phyloP scores from a whole-genome alignment of 169 alveolate species.

The Cryptosporidium meleagridis region DNA sequence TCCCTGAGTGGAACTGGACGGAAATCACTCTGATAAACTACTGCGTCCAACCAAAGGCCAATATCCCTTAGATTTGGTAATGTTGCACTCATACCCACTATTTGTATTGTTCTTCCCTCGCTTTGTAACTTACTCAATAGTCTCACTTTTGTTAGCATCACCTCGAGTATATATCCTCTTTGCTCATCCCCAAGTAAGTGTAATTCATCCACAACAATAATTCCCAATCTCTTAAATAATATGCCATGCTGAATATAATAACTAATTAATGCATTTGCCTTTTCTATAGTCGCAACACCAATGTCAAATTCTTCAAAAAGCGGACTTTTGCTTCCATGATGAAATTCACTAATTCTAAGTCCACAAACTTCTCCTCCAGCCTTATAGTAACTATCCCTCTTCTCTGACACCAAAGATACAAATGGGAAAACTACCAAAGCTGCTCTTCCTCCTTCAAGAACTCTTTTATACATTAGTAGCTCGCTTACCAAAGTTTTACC shows the following conservation, averaged over 20 bases:
- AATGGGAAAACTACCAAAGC: slow-evolving; percentile 85
- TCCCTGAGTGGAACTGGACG: slow-evolving; percentile 84
- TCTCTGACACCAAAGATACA: slow-evolving; percentile 83
- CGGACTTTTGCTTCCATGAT: slow-evolving; percentile 61
- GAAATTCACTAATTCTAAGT: slow-evolving; percentile 43
- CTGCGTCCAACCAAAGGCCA: slow-evolving; percentile 83
- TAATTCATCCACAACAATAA: slow-evolving; percentile 83
- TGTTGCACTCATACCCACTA: slow-evolving; percentile 89
- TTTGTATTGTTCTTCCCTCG: slow-evolving; percentile 74
- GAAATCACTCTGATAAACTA: slow-evolving; percentile 80
- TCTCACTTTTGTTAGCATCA: slow-evolving; percentile 75
- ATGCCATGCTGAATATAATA: slow-evolving; percentile 70
- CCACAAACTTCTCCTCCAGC: slow-evolving; percentile 40
- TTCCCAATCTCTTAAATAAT: slow-evolving; percentile 70
- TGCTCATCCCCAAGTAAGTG: slow-evolving; percentile 83
- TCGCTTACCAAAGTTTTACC: slow-evolving; percentile 89
- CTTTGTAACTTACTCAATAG: slow-evolving; percentile 60
- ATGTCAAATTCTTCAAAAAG: slow-evolving; percentile 79
- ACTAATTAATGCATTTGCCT: slow-evolving; percentile 82
- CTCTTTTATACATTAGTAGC: slow-evolving; percentile 78
- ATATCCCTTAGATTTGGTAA: slow-evolving; percentile 83
- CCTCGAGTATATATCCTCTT: slow-evolving; percentile 84
- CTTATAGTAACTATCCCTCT: slow-evolving; percentile 76
- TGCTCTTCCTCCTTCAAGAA: slow-evolving; percentile 50
- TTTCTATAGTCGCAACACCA: slow-evolving; percentile 87